Evolutionary conservation across 139 green algal genomes (phyloP), one percentile per base, ranked within the genome.

Genomic region (Chara braunii): DNA sequence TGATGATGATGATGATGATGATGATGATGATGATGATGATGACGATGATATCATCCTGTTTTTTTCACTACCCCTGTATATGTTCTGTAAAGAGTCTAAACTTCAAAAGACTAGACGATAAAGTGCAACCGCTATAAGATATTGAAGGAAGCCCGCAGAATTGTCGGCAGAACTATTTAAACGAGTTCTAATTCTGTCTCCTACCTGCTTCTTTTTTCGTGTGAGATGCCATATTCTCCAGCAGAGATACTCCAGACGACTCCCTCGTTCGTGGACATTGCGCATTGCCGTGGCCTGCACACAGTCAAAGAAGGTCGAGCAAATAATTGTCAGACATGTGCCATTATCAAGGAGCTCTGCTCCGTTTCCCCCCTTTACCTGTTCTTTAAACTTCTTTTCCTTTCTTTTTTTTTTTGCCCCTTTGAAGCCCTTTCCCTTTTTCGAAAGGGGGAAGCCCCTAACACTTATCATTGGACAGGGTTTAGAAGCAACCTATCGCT

Each of bases 221-320:
- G 24, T 65, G 30, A 76, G 33, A 23, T 72, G 43, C 68, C 68
- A 76, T 26, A 76, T 76, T 37, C 68, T 29, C 68, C 68, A 76
- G 9, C 26, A 66, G 11, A 72, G 42, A 51, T 76, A 68, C 40
- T 76, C 68, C 43, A 76, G n/a, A 8, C 68, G 68, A n/a, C n/a
- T 32, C 7, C 37, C 68, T 43, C 40, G 37, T 24, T 65, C 68
- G 24, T 76, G 45, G 22, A 12, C 11, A 67, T 74, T 69, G 32
- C 54, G 70, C 30, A 50, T 72, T 1, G 68, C 68, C 24, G 68
- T 76, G 0, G 58, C 43, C 68, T 76, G 68, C 22, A 70, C 2
- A 22, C 14, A 6, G 51, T 32, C 22, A 54, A 31, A 61, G 14
- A 11, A 58, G n/a, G 18, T 48, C 18, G 40, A 18, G 40, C 40